Evolutionary conservation across 2,329 filamentous ascomycete genomes (phyloP).

Genomic region (Xylariaceae sp.): DNA sequence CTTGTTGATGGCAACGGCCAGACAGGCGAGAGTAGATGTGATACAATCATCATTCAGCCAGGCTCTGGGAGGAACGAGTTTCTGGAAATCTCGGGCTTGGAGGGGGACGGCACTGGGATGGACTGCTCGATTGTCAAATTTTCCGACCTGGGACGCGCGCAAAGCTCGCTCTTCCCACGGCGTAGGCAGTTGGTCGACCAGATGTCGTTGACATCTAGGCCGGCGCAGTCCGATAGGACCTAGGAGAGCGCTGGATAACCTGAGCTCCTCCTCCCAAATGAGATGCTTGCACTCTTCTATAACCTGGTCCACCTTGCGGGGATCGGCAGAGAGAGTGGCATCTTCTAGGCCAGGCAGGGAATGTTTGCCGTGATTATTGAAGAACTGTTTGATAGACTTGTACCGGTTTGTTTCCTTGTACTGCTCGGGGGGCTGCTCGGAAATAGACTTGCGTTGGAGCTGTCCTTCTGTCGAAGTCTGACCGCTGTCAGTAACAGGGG

Average conservation of each 20-base stretch:
- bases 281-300: conserved; percentile 13
- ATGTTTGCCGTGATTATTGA: conserved; percentile 21
- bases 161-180: conserved; percentile 24
- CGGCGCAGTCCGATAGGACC: conserved; percentile 23
- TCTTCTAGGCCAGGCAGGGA: conserved; percentile 25
- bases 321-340: conserved; percentile 9
- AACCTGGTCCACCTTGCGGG: conserved; percentile 13
- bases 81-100: conserved; percentile 59
- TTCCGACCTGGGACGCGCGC: conserved; percentile 13
- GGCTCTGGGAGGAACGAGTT: conserved; percentile 51
- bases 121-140: conserved; percentile 8
- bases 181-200: conserved; percentile 19
- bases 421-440: neutral
- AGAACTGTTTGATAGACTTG: conserved; percentile 20
- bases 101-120: conserved; percentile 51
- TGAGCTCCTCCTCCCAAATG: conserved; percentile 12
- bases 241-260: conserved; percentile 11
- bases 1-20: conserved; percentile 59
- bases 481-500: neutral
- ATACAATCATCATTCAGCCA: conserved; percentile 81
- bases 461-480: neutral
- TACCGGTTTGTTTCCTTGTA: conserved; percentile 8
- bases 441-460: neutral
- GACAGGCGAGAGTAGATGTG: conserved; percentile 61
- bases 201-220: conserved; percentile 7